Base-by-base conservation (phyloP, 2,329 filamentous ascomycete species). In the Ceratocystis cacaofunesta region DNA sequence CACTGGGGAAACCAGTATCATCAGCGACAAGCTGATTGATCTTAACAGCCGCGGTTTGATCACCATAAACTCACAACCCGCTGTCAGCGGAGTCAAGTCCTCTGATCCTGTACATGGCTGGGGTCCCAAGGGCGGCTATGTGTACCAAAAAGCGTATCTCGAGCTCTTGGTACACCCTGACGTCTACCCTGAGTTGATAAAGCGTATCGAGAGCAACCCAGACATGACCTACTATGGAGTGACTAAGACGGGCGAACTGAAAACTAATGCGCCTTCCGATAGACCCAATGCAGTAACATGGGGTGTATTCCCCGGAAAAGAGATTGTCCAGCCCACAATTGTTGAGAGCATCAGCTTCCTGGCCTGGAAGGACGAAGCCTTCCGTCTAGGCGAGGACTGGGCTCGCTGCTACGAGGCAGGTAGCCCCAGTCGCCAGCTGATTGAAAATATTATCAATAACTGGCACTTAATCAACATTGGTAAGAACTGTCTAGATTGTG, bases 291-390 rank as follows among this genome's bases (percentile, higher is more conserved):
- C 94, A n/a, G 89, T 99, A 62, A 99, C 94, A 1, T 99, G 94
- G 94, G 94, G 94, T 76, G 95, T 99, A 43, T 99, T 97, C 78
- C 92, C 94, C 0, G 94, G 94, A 67, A 95, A 97, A 75, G 94
- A 99, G 76, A 96, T 99, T 73, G 92, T 99, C n/a, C 94, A 99
- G 75, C 94, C 94, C 15, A 99, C 94, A n/a, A 96, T 99, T 71
- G 94, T 99, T 63, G 94, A 99, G 78, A 95, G 90, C 19, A 87
- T 99, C 74, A 95, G 90, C 74, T 99, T 99, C 82, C 79, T 99
- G 64, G 94, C 94, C 1, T 99, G 94, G 94, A 95, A 95, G 77
- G 94, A 99, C 70, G 94, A 99, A 76, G 95, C 95, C 17, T 99
- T 91, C 79, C 85, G 89, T 68, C 82, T 99, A 8, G 94, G 94